Conservation (phyloP, 2,329 filamentous ascomycete genomes). For the Didymella sp. region DNA sequence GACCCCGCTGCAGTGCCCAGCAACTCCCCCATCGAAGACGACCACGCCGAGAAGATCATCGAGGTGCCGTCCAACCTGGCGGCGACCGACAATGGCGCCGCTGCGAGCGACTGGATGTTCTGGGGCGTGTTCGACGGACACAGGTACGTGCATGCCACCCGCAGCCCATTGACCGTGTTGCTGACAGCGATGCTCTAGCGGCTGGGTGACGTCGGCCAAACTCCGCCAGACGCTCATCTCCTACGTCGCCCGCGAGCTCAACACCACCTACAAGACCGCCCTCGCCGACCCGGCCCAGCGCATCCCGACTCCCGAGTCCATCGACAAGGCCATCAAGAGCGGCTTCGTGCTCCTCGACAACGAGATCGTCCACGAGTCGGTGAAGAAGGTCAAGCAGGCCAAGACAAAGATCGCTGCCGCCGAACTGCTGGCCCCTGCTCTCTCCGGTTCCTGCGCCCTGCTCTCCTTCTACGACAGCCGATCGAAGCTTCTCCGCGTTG, state of each 20-base stretch:
- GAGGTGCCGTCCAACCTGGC: constrained; percentile 74
- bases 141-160: constrained; percentile 62
- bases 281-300: constrained; percentile 62
- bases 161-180: background rate
- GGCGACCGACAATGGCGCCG: constrained; percentile 61
- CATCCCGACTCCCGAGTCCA: constrained; percentile 77
- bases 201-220: constrained; percentile 98
- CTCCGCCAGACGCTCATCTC: constrained; percentile 89
- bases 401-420: constrained; percentile 91
- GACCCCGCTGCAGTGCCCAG: constrained; percentile 68
- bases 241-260: constrained; percentile 91
- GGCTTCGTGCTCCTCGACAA: constrained; percentile 89
- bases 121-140: constrained; percentile 99
- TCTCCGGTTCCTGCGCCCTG: constrained; percentile 96
- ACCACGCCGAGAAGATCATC: constrained; percentile 97
- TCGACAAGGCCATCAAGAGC: constrained; percentile 90
- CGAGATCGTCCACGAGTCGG: constrained; percentile 93
- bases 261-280: constrained; percentile 84
- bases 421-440: constrained; percentile 86
- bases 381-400: constrained; percentile 86
- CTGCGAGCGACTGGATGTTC: constrained; percentile 95
- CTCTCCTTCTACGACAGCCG: constrained; percentile 94
- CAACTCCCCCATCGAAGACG: constrained; percentile 98
- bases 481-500: constrained; percentile 87
- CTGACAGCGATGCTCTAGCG: constrained; percentile 59